Conservation (phyloP, 2,329 filamentous ascomycete species). For the Calycina marina region DNA sequence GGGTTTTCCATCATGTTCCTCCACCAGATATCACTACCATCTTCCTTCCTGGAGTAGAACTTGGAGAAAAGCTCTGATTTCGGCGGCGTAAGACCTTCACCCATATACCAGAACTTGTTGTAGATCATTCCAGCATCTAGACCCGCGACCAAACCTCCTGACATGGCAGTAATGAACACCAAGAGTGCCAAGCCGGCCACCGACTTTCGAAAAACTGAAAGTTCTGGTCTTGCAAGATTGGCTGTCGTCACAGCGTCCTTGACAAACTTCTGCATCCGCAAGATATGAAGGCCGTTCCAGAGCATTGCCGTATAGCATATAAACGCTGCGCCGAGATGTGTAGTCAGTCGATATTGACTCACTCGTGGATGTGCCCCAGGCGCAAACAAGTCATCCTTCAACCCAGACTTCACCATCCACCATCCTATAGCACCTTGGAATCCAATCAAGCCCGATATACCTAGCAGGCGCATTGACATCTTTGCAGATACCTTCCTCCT, state of each 20-base stretch:
- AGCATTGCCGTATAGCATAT: conserved; percentile 92
- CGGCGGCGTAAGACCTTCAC: conserved; percentile 66
- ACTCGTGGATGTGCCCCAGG: conserved; percentile 84
- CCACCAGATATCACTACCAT: conserved; percentile 82
- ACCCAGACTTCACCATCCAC: conserved; percentile 98
- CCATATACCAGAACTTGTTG: conserved; percentile 98
- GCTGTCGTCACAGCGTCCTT: conserved; percentile 49
- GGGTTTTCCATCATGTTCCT: conserved; percentile 97
- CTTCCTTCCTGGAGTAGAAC: conserved; percentile 69
- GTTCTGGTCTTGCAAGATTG: conserved; percentile 48
- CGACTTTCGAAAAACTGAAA: conserved; percentile 59
- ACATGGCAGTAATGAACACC: conserved; percentile 83
- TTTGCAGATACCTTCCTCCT: conserved; percentile 61
- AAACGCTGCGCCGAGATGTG: conserved; percentile 84
- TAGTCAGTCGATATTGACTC: conserved; percentile 81
- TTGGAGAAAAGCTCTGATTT: conserved; percentile 68
- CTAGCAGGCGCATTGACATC: conserved; percentile 64
- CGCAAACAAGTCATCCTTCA: conserved; percentile 91
- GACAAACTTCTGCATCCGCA: conserved; percentile 63
- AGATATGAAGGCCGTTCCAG: conserved; percentile 69
- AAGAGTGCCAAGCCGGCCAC: conserved; percentile 57
- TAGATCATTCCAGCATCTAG: conserved; percentile 96
- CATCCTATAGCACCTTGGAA: conserved; percentile 93
- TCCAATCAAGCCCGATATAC: conserved; percentile 79
- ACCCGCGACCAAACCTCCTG: conserved; percentile 83